Evolutionary conservation across 225 moss, liverwort and hornwort genomes (phyloP).

Genomic region (Ulota crispa): DNA sequence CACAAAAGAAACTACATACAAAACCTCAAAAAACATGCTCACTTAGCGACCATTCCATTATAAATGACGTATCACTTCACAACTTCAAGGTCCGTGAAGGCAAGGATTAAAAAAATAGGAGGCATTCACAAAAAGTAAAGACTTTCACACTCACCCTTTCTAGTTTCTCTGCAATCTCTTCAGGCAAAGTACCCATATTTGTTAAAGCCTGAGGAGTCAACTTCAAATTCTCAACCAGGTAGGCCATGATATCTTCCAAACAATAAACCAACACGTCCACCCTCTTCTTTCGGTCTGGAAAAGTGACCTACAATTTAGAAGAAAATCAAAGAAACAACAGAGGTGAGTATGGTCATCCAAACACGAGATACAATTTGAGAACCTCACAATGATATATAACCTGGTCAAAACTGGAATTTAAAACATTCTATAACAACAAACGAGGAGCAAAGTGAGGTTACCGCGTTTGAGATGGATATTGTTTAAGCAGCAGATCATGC

Average conservation of each 20-base stretch:
- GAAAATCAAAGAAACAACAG: background rate
- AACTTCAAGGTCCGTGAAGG: constrained; percentile 14
- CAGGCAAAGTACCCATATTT: constrained; percentile 73
- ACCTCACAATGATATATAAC: constrained; percentile 2
- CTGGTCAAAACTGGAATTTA: background rate
- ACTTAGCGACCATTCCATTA: background rate
- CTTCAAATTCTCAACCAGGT: constrained; percentile 83
- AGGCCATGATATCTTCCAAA: constrained; percentile 70
- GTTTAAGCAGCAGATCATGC: background rate
- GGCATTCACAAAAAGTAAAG: constrained; percentile 1
- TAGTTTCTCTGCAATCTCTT: constrained; percentile 87
- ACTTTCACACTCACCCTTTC: constrained; percentile 65
- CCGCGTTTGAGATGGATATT: constrained; percentile 5
- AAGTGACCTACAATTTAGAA: constrained; percentile 72
- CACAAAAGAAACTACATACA: background rate
- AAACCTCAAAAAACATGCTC: background rate
- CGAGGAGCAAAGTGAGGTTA: background rate
- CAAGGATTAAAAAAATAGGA: background rate
- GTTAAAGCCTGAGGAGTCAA: constrained; percentile 69
- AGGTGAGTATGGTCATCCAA: constrained; percentile 16
- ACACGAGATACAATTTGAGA: background rate
- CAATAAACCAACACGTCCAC: constrained; percentile 75
- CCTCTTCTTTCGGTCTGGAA: constrained; percentile 84
- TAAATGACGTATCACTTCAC: background rate
- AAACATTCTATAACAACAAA: constrained; percentile 1